Evolutionary conservation across 2,329 filamentous ascomycete species (phyloP), one percentile per base, ranked within the genome.

Genomic region (Amesomyces nigricolor): DNA sequence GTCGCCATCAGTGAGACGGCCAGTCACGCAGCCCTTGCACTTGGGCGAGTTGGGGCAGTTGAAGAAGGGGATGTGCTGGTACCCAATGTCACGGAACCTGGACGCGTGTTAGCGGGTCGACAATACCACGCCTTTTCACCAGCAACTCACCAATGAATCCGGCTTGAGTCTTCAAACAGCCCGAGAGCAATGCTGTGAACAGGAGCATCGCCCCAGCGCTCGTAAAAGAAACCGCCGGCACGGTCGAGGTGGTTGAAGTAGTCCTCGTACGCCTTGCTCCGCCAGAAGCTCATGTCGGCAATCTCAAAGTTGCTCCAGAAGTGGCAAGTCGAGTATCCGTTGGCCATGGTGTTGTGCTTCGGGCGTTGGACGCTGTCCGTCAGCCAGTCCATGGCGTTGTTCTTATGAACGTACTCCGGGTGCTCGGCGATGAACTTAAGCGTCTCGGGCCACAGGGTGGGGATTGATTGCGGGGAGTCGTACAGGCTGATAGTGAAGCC

Each of bases 221-320:
- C 94, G 69, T 99, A 99, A 72, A 96, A 99, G 81, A 99, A 99
- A 22, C 94, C 94, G 38, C 94, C 94, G 0, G 91, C 89, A 17
- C 88, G 83, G 71, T 99, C 94, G 35, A 99, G 80, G 71, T 97
- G 91, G 67, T 95, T 85, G 69, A 99, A 99, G 72, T 96, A 99
- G 61, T 95, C 91, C 68, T 95, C 88, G 68, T 99, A 99, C 45
- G 83, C 80, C 69, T 91, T 83, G 67, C 90, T 89, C 47, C 94
- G 79, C 89, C 91, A 99, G 72, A 99, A 96, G 60, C 82, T 82
- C 80, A 99, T 82, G 71, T 96, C 90, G 46, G 82, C 92, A 65
- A 99, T 92, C 73, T 99, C 94, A 65, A 99, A 99, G 72, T 99
- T 99, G 66, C 87, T 94, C 94, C 94, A 99, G 78, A 99, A 99